These are phyloP conservation scores for Fermentozyma sake DNA, from an alignment of 1,139 yeast genomes.

Conservation along the genomic window DNA sequence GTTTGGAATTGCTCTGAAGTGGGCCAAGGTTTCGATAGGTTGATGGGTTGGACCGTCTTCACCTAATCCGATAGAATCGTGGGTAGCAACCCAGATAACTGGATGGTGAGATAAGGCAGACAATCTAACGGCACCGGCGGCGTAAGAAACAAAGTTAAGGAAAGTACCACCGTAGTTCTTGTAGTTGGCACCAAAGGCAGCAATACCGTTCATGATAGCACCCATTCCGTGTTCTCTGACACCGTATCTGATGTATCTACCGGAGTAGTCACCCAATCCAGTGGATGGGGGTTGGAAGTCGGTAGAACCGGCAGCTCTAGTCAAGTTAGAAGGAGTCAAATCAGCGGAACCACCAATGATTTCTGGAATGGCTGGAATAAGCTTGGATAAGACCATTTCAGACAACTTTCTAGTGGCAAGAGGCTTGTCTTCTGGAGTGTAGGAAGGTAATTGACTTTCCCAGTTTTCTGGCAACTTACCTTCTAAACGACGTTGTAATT, in stretches of 20 bases:
- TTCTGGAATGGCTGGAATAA: constrained; percentile 75
- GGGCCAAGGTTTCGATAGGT: constrained; percentile 98
- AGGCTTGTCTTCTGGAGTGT: constrained; percentile 74
- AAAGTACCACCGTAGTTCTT: constrained; percentile 97
- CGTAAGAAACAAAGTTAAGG: constrained; percentile 96
- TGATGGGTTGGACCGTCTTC: constrained; percentile 99
- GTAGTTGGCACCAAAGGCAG: constrained; percentile 91
- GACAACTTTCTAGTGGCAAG: constrained; percentile 95
- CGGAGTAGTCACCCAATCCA: constrained; percentile 80
- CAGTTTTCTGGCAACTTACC: constrained; percentile 84
- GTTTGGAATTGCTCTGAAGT: constrained; percentile 96
- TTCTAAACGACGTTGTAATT: constrained; percentile 74
- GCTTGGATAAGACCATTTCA: constrained; percentile 68
- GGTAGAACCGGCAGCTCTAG: constrained; percentile 78
- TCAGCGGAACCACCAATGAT: constrained; percentile 98
- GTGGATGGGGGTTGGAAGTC: constrained; percentile 93
- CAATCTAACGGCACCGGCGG: constrained; percentile 95
- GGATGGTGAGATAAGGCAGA: constrained; percentile 94
- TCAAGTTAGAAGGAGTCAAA: constrained; percentile 95
- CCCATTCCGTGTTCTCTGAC: constrained; percentile 99
- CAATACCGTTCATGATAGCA: constrained; percentile 96
- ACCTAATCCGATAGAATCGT: constrained; percentile 98
- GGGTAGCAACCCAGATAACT: constrained; percentile 96
- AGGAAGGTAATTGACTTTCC: constrained; percentile 74
- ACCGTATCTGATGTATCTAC: constrained; percentile 97